Evolutionary conservation across 2,329 filamentous ascomycete species (phyloP).

Genomic region (Pestalotiopsis sp.): DNA sequence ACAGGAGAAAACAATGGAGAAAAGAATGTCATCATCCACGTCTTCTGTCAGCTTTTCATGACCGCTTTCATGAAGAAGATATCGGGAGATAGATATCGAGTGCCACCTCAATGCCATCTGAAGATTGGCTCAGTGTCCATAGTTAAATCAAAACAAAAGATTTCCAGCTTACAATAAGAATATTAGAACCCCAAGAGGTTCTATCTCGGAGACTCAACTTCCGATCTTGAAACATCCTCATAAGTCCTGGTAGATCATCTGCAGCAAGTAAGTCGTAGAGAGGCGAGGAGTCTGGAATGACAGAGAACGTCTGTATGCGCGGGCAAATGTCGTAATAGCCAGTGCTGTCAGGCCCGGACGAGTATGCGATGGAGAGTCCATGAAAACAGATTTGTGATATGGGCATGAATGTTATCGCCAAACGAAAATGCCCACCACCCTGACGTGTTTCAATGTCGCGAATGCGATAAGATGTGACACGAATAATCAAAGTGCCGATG

Average conservation of each 20-base stretch:
- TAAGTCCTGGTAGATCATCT: neutral
- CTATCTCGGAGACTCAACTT: neutral
- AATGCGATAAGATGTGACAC: neutral
- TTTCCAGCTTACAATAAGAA: neutral
- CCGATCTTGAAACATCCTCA: neutral
- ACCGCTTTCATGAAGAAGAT: neutral
- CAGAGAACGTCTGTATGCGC: neutral
- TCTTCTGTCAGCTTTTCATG: neutral
- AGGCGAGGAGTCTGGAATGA: neutral
- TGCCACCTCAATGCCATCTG: no score
- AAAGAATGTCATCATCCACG: neutral
- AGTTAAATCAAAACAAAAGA: no score
- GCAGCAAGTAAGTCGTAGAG: neutral
- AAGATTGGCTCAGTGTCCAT: no score
- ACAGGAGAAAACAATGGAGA: no score
- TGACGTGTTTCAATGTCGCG: neutral
- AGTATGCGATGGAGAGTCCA: neutral
- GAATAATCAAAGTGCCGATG: neutral
- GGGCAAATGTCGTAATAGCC: neutral
- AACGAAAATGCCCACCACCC: neutral
- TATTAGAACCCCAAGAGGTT: fast-evolving
- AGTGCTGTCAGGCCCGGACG: neutral
- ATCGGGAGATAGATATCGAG: neutral
- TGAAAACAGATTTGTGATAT: neutral
- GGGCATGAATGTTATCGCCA: neutral